These are phyloP conservation scores for Aspergillus heteromorphus DNA, from an alignment of 495 filamentous ascomycete species.

Conservation along the genomic window DNA sequence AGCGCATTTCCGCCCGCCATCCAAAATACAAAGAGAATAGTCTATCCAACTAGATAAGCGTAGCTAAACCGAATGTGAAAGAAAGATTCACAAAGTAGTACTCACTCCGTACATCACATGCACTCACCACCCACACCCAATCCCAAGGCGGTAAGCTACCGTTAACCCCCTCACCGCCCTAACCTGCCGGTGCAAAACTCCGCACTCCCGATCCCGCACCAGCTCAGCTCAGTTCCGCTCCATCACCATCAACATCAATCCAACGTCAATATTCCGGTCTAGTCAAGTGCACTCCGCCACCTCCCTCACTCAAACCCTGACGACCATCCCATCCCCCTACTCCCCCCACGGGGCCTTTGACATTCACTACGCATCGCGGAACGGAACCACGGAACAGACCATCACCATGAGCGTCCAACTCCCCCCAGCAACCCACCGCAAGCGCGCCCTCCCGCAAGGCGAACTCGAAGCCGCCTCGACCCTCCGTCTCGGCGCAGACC, in stretches of 20 bases:
- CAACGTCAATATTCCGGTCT: too few species aligned
- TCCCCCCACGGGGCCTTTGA: too few species aligned
- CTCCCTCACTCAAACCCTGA: too few species aligned
- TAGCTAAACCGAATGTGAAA: too few species aligned
- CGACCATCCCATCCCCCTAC: too few species aligned
- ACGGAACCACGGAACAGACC: too few species aligned
- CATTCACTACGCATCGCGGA: too few species aligned
- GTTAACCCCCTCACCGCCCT: constrained; percentile 6
- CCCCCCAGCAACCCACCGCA: constrained; percentile 58
- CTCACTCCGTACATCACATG: neutral
- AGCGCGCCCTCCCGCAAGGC: constrained; percentile 65
- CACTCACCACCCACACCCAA: neutral
- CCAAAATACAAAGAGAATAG: neutral
- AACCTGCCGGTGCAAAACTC: constrained; percentile 6
- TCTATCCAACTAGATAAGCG: neutral
- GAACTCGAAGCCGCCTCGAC: constrained; percentile 83
- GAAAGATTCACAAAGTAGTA: too few species aligned
- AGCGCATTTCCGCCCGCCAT: too few species aligned
- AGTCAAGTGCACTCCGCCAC: too few species aligned
- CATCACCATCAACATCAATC: neutral
- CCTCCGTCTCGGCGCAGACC: constrained; percentile 86
- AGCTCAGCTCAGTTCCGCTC: neutral
- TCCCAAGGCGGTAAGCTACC: constrained; percentile 14
- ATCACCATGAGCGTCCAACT: constrained; percentile 35
- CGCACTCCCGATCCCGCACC: neutral